phyloP scores from a whole-genome alignment of 768 basidiomycete genomes.

The Suillus tomentosus region DNA sequence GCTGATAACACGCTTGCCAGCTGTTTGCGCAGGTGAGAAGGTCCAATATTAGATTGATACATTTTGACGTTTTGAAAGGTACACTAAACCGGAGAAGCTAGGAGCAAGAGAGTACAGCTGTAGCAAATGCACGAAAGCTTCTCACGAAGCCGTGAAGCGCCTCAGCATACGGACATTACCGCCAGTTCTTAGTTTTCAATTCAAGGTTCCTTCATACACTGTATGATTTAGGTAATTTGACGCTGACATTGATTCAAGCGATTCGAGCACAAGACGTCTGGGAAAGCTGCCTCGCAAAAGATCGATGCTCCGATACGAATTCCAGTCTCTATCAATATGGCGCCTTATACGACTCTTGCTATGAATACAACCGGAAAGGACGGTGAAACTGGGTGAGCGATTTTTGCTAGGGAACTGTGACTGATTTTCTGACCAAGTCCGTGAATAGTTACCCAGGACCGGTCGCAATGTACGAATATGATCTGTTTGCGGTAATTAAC shows the following conservation, averaged over 20 bases:
- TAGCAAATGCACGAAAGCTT: constrained; percentile 72
- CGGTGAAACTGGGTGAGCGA: constrained; percentile 29
- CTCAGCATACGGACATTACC: constrained; percentile 85
- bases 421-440: not conserved
- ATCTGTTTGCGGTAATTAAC: constrained; percentile 90
- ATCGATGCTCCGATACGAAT: constrained; percentile 83
- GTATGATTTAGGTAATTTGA: not conserved
- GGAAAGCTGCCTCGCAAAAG: constrained; percentile 78
- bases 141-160: constrained; percentile 78
- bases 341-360: constrained; percentile 73
- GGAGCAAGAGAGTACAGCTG: constrained; percentile 84
- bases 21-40: constrained; percentile 69
- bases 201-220: constrained; percentile 67
- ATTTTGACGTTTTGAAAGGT: constrained; percentile 45
- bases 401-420: not conserved
- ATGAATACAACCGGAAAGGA: constrained; percentile 55
- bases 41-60: constrained; percentile 9
- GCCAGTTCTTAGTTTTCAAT: constrained; percentile 89
- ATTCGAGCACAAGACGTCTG: constrained; percentile 82
- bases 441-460: constrained; percentile 51
- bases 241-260: constrained; percentile 50
- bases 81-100: constrained; percentile 83
- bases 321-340: constrained; percentile 86
- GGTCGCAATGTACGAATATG: constrained; percentile 79
- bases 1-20: constrained; percentile 70